Evolutionary conservation across 257 asterid genomes (phyloP), one percentile per base, ranked within the genome.

Genomic region (Sherardia arvensis): DNA sequence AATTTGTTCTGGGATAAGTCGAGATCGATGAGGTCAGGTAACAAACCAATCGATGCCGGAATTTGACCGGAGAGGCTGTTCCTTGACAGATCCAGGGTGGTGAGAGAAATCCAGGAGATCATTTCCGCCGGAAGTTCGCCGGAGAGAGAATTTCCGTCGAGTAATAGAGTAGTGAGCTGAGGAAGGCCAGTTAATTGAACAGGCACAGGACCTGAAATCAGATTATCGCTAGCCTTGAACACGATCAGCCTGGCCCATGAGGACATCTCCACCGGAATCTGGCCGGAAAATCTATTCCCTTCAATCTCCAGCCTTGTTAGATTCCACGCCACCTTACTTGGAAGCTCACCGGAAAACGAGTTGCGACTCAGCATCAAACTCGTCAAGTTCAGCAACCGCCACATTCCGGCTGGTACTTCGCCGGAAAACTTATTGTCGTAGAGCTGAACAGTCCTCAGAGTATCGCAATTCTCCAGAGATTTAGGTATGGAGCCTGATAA

Each of bases 11-110:
- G 66, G 8, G 99, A 92, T 60, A 92, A 79, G 70, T 92, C 96
- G 78, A 92, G 64, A 18, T 69, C 76, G 8, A 17, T 22, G 17
- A 92, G 89, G 51, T 12, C 76, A 0, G 79, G 84, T 70, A 92
- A 72, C 15, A 26, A 70, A 25, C 87, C 87, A 1, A 92, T 30
- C 2, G 81, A 66, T 0, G 76, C 61, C 4, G 99, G 99, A 62
- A 92, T 92, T 71, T 64, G 76, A 3, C 99, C 99, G 2, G 80
- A 81, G 15, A 92, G 77, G 48, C 71, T 83, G 73, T 92, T 92
- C 43, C 84, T 53, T 64, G 89, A 70, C 51, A 63, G 60, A 27
- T 78, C 34, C 11, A 92, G 78, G 8, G 83, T 69, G 51, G 51
- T 43, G n/a, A 43, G 51, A 43, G 51, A 43, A 14, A 49, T 70